These are phyloP conservation scores for Anthoceros angustus DNA, from an alignment of 225 moss, liverwort and hornwort genomes.

Conservation along the genomic window DNA sequence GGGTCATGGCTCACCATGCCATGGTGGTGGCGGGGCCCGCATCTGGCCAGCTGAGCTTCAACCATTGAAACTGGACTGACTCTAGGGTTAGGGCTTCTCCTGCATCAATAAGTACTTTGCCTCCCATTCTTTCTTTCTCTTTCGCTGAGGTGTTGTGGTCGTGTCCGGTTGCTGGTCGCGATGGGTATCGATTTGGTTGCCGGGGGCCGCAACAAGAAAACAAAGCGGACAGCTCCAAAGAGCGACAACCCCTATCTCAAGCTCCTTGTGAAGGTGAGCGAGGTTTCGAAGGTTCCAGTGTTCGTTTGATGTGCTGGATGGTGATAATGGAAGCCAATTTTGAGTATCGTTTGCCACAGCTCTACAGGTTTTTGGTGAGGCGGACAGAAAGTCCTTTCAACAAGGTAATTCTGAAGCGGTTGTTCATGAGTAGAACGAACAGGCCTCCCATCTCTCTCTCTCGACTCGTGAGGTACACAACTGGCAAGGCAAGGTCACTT, in stretches of 20 bases:
- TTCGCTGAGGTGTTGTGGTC: no score
- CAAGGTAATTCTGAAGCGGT: constrained; percentile 51
- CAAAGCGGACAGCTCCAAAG: constrained; percentile 74
- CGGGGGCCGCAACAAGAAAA: constrained; percentile 95
- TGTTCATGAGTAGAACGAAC: constrained; percentile 65
- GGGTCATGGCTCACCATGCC: no score
- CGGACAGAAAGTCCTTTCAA: constrained; percentile 88
- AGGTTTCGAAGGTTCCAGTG: not conserved
- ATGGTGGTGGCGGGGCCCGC: no score
- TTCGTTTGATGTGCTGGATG: not conserved
- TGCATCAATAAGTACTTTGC: no score
- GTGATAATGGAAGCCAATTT: not conserved
- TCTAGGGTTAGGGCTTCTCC: no score
- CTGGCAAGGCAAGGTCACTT: constrained; percentile 27
- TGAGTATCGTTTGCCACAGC: constrained; percentile 13
- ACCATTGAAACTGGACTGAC: no score
- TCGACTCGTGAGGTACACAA: constrained; percentile 61
- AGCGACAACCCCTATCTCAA: constrained; percentile 77
- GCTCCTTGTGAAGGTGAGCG: constrained; percentile 60
- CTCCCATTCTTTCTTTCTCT: no score
- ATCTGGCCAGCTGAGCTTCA: no score
- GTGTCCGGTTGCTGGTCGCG: no score
- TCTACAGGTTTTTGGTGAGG: constrained; percentile 74
- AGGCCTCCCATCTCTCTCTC: constrained; percentile 62
- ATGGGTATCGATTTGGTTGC: constrained; percentile 94